A percentile compares a stretch with the other conserved stretches of the same genome.
phyloP scores from a whole-genome alignment of 2,329 filamentous ascomycete species.

The Colletotrichum musicola region DNA sequence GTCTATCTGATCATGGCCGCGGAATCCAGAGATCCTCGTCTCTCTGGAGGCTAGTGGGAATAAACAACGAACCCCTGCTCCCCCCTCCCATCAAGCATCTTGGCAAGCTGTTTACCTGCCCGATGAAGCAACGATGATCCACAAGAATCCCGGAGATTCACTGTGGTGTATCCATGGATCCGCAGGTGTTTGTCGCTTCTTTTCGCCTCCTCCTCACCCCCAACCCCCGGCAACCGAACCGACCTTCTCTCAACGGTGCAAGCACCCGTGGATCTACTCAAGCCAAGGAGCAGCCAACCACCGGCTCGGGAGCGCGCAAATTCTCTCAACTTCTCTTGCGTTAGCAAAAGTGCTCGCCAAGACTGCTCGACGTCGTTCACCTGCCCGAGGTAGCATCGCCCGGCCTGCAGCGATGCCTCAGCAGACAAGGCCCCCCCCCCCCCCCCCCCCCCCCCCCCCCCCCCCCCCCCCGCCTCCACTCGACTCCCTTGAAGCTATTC shows the following conservation, averaged over 20 bases:
- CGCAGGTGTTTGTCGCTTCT: neutral
- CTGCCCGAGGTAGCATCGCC: conserved; percentile 37
- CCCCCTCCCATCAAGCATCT: conserved; percentile 29
- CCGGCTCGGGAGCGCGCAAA: no score
- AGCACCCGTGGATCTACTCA: neutral
- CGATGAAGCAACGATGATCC: conserved; percentile 32
- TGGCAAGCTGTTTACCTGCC: conserved; percentile 32
- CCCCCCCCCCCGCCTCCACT: neutral
- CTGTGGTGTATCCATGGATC: neutral
- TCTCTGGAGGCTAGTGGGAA: conserved; percentile 3
- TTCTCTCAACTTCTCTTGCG: conserved; percentile 11
- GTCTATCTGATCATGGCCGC: neutral
- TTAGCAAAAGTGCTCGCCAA: conserved; percentile 36
- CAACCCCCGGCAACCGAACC: neutral
- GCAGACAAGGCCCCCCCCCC: neutral
- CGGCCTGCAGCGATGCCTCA: conserved; percentile 32
- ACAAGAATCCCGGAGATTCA: conserved; percentile 10
- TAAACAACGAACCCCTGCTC: conserved; percentile 19
- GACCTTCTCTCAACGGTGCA: conserved; percentile 23
- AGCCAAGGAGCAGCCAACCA: neutral
- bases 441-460: neutral
- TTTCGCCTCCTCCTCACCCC: neutral
- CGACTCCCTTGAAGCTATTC: conserved; percentile 8
- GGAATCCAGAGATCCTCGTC: neutral
- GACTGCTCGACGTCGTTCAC: conserved; percentile 23